Base-by-base conservation (phyloP, 345 rosid genomes). In the Brassica juncea region DNA sequence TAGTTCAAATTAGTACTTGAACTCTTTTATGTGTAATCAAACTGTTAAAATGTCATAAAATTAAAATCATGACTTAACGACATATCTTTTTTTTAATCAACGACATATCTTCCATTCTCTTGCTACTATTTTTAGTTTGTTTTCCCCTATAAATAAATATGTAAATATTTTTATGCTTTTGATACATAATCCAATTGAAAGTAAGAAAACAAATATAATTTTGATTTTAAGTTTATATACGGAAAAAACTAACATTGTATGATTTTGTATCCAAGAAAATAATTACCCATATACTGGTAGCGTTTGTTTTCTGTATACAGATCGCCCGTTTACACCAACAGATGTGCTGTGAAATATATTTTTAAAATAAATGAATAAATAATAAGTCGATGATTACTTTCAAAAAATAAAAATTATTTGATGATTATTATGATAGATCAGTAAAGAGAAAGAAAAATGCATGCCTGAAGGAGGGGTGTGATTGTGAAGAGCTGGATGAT, bases 401-500 rank as follows among this genome's bases (percentile, higher is more conserved):
- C 19, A 19, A 19, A 19, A 19, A 19, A n/a, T n/a, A n/a, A n/a
- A 19, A 19, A 19, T 19, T 19, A 19, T 19, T 23, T 67, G 59
- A 54, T 66, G 28, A 30, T 15, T 7, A 7, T 2, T 54, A 72
- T 4, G 47, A 44, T 57, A 66, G 28, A 58, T 58, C 62, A 34
- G n/a, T 3, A 32, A 54, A 59, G 34, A 39, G 78, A 49, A 68
- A 14, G 12, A 68, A 19, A 19, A 2, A 70, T 66, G 68, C 78
- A 80, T 74, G 78, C 31, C 61, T 25, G 71, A 72, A 79, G 82
- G 74, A 79, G 68, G 79, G 78, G 82, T 74, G 58, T 74, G 58
- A 78, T 72, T 66, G 77, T 57, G 71, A 68, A 61, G 77, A 79
- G 82, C 68, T 79, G 77, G 61, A 73, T 8, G 73, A 79, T 79